Percentiles rank a stretch among this genome's conserved stretches.
These are phyloP conservation scores for Omphalotus olearius DNA, from an alignment of 1,284 basidiomycete genomes.

Conservation along the genomic window DNA sequence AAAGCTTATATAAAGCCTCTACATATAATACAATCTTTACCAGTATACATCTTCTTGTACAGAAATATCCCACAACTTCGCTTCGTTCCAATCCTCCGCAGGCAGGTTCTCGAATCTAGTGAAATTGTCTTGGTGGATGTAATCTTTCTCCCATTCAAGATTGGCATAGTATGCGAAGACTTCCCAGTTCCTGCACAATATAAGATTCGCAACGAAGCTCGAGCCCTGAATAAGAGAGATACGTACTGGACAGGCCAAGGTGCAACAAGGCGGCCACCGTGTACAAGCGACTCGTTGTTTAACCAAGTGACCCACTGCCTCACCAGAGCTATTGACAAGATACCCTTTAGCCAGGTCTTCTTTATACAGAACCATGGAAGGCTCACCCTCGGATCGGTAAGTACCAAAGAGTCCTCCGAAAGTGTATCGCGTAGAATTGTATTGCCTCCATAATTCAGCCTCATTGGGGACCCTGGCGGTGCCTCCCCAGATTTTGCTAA, in stretches of 20 bases:
- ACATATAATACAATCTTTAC: not conserved
- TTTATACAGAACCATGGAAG: not conserved
- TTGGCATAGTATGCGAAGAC: constrained; percentile 21
- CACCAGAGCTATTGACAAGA: constrained; percentile 15
- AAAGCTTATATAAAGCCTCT: too few relatives aligned
- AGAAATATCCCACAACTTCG: constrained; percentile 11
- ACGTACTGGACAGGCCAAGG: constrained; percentile 22
- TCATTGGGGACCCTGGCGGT: constrained; percentile 20
- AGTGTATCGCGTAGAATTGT: constrained; percentile 19
- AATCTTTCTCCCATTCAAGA: constrained; percentile 19
- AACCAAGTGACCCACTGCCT: constrained; percentile 26
- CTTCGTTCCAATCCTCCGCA: constrained; percentile 15
- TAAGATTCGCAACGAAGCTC: not conserved
- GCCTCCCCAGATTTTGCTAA: constrained; percentile 23
- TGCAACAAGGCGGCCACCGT: constrained; percentile 23
- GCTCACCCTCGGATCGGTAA: constrained; percentile 18
- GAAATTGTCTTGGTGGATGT: constrained; percentile 17
- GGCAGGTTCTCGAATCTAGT: constrained; percentile 20
- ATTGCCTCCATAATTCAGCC: constrained; percentile 17
- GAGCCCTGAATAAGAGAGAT: not conserved
- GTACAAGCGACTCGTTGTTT: constrained; percentile 24
- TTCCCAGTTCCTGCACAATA: constrained; percentile 17
- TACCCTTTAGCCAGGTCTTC: not conserved
- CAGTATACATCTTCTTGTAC: constrained; percentile 11
- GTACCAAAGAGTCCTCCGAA: constrained; percentile 22